These are phyloP conservation scores for Endocalyx cinctus DNA, from an alignment of 2,329 filamentous ascomycete species.

Conservation along the genomic window DNA sequence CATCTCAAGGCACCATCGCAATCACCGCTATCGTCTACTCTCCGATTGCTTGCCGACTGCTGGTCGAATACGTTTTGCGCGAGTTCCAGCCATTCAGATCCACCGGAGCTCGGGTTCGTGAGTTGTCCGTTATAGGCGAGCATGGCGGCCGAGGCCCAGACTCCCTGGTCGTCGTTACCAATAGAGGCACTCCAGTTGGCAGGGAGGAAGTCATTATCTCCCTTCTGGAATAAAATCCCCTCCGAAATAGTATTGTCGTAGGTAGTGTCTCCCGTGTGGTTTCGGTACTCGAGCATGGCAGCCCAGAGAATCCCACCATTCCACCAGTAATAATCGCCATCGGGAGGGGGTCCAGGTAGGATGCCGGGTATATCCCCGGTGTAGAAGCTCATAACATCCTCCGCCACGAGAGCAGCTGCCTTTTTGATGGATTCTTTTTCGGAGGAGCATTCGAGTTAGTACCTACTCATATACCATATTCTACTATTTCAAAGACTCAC, in stretches of 20 bases:
- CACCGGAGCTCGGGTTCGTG: slow-evolving; percentile 39
- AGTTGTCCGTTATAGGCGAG: background rate
- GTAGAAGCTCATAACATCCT: slow-evolving; percentile 26
- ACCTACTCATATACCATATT: background rate
- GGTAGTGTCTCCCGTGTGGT: slow-evolving; percentile 43
- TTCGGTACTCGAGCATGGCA: slow-evolving; percentile 48
- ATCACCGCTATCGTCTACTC: slow-evolving; percentile 41
- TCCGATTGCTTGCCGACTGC: slow-evolving; percentile 39
- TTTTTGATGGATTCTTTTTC: slow-evolving; percentile 25
- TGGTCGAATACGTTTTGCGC: slow-evolving; percentile 60
- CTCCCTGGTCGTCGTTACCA: slow-evolving; percentile 53
- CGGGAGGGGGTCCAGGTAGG: slow-evolving; percentile 10
- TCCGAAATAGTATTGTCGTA: slow-evolving; percentile 43
- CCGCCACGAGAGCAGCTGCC: slow-evolving; percentile 22
- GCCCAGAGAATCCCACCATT: slow-evolving; percentile 46
- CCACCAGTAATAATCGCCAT: slow-evolving; percentile 46
- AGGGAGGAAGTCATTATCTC: slow-evolving; percentile 39
- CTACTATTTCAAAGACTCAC: background rate
- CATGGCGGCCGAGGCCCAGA: slow-evolving; percentile 49
- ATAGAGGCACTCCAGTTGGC: slow-evolving; percentile 28
- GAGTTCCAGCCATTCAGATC: slow-evolving; percentile 55
- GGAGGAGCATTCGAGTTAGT: slow-evolving; percentile 3
- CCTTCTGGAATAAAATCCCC: slow-evolving; percentile 39
- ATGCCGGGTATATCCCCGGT: slow-evolving; percentile 18
- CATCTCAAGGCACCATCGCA: slow-evolving; percentile 61